These are phyloP conservation scores for Aureobasidium sp. DNA, from an alignment of 2,329 filamentous ascomycete genomes.

Conservation along the genomic window DNA sequence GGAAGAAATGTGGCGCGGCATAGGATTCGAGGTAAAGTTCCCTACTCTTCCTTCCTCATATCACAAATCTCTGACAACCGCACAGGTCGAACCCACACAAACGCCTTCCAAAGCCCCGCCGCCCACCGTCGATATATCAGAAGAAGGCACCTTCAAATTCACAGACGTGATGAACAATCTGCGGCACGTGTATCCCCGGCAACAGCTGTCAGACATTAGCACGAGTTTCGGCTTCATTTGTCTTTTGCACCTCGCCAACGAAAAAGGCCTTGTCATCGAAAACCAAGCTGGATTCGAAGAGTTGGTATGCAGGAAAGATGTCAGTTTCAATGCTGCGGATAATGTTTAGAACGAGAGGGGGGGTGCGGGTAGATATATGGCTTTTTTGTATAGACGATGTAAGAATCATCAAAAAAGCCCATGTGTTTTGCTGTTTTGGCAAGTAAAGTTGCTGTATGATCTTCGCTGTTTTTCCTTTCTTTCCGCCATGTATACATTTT, in stretches of 20 bases:
- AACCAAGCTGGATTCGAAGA: slow-evolving; percentile 49
- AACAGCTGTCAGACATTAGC: slow-evolving; percentile 86
- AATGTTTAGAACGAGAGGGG: slow-evolving; percentile 1
- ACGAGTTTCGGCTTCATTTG: slow-evolving; percentile 93
- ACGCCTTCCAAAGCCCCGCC: slow-evolving; percentile 27
- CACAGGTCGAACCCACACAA: slow-evolving; percentile 31
- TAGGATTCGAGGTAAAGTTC: slow-evolving; percentile 40
- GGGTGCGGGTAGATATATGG: background rate
- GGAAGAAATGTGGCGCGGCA: slow-evolving; percentile 59
- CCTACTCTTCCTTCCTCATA: background rate
- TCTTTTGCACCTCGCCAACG: slow-evolving; percentile 82
- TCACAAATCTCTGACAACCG: background rate
- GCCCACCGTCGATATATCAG: slow-evolving; percentile 33
- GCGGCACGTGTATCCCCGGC: slow-evolving; percentile 76
- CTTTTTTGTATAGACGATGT: background rate
- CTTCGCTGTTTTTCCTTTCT: too few relatives aligned
- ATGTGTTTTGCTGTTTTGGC: too few relatives aligned
- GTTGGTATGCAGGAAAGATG: slow-evolving; percentile 43
- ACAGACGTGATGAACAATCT: slow-evolving; percentile 87
- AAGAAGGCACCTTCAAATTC: slow-evolving; percentile 63
- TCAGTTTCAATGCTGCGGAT: slow-evolving; percentile 32
- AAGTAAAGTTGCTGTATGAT: too few relatives aligned
- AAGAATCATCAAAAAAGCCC: too few relatives aligned
- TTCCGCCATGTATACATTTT: too few relatives aligned
- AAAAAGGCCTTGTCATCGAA: slow-evolving; percentile 77